Base-by-base conservation (phyloP, 148 eudicot genomes). In the Pharnaceum exiguum region DNA sequence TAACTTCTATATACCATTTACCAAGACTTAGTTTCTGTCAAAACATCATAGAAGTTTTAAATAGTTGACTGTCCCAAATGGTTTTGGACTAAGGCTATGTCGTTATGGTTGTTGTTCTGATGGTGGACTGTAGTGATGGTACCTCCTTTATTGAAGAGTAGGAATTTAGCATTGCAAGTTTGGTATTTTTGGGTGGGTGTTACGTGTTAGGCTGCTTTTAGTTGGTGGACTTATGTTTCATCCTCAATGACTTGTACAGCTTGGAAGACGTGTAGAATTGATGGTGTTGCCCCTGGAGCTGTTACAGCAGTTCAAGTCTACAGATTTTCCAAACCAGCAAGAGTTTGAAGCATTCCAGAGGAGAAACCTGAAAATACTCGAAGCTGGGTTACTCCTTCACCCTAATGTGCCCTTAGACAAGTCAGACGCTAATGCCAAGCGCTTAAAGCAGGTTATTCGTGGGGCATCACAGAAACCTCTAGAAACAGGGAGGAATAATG, bases 251-350 rank as follows among this genome's bases (percentile, higher is more conserved):
- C 42, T 22, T 51, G 55, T 65, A 47, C 88, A 93, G 99, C 85
- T 85, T 59, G 99, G 99, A 51, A 79, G 75, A 66, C 82, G 95
- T 23, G 56, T 85, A 26, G 99, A 93, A 74, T 59, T 81, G 10
- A 62, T 86, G 33, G 96, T 93, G 67, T 64, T 88, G 56, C 99
- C 99, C 13, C 55, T 93, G 60, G 96, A 93, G 75, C 71, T 88
- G 38, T 60, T 93, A 51, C 99, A 88, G 68, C 96, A 88, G 51
- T 59, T 85, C 56, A 88, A 78, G 59, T 56, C 82, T 21, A 78
- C 86, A 19, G 99, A 93, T 73, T 93, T 93, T 66, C 62, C 86
- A 7, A 82, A 63, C 56, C 82, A 74, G 57, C 73, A 47, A 66
- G 99, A 88, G 58, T 88, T 76, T 47, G 95, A 76, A 39, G 45